Conservation (phyloP, 2,329 filamentous ascomycete genomes). For the Graphium sp. region DNA sequence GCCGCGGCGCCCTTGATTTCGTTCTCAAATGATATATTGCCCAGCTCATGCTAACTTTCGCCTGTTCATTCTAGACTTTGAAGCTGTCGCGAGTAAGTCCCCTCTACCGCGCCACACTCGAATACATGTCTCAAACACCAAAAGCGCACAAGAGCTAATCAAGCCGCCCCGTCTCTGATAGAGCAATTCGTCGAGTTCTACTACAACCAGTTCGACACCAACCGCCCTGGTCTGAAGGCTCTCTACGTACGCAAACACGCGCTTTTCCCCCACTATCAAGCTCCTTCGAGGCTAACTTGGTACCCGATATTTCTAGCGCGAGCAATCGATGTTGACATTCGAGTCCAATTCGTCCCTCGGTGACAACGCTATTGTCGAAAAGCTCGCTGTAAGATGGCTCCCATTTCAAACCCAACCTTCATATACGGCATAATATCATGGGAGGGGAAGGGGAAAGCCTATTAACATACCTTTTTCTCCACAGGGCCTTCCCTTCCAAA, state of each 20-base stretch:
- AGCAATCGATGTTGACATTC: constrained; percentile 85
- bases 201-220: constrained; percentile 70
- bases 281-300: not conserved
- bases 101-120: not conserved
- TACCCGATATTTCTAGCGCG: constrained; percentile 33
- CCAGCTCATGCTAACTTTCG: constrained; percentile 3
- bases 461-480: too few relatives aligned
- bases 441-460: too few relatives aligned
- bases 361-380: constrained; percentile 51
- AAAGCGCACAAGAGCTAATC: too few relatives aligned
- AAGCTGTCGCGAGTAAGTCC: constrained; percentile 29
- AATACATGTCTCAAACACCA: constrained; percentile 1
- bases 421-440: too few relatives aligned
- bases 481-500: constrained; percentile 63
- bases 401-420: too few relatives aligned
- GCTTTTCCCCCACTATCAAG: not conserved
- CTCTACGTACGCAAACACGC: constrained; percentile 84
- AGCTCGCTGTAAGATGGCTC: constrained; percentile 50
- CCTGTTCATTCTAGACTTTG: constrained; percentile 17
- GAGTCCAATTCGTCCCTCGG: constrained; percentile 57
- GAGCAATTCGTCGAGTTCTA: constrained; percentile 83
- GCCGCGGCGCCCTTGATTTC: not conserved
- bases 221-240: constrained; percentile 44
- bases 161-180: too few relatives aligned
- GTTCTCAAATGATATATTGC: not conserved